Conservation (phyloP, 192 early-diverging fungal species). For the Funneliformis geosporum region DNA sequence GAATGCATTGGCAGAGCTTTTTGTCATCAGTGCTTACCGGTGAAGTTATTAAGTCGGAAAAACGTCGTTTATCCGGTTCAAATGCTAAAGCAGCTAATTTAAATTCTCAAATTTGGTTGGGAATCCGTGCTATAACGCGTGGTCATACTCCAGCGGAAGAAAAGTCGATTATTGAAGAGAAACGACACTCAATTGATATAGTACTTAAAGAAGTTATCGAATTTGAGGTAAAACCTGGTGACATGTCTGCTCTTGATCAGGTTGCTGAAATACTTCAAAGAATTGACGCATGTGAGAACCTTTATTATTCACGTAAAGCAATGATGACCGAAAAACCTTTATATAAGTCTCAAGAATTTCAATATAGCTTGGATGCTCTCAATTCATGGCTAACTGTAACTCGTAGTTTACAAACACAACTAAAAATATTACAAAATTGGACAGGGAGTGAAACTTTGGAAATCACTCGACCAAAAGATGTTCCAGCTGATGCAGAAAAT, state of each 20-base stretch:
- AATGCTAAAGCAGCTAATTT: constrained; percentile 18
- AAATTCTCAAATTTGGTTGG: constrained; percentile 68
- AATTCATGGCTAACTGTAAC: constrained; percentile 76
- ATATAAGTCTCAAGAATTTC: constrained; percentile 69
- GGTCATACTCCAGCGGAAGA: constrained; percentile 66
- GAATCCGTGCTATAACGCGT: constrained; percentile 64
- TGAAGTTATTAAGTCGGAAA: constrained; percentile 83
- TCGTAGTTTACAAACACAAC: constrained; percentile 68
- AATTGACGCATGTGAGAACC: constrained; percentile 75
- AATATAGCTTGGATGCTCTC: constrained; percentile 69
- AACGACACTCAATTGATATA: constrained; percentile 58
- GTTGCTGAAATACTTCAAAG: constrained; percentile 69
- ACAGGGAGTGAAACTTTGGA: constrained; percentile 71
- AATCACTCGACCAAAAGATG: constrained; percentile 57
- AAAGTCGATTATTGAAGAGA: constrained; percentile 63
- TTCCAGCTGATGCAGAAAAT: constrained; percentile 49
- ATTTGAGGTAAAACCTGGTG: constrained; percentile 51
- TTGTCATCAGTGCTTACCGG: constrained; percentile 77
- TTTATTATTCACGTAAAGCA: constrained; percentile 71
- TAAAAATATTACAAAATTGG: constrained; percentile 80
- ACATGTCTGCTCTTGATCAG: constrained; percentile 54
- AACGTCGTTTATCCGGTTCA: constrained; percentile 63
- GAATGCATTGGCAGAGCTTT: constrained; percentile 86
- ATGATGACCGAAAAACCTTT: constrained; percentile 64
- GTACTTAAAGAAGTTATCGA: constrained; percentile 64